phyloP scores from a whole-genome alignment of 2,329 filamentous ascomycete species.

The Monosporascus cannonballus region DNA sequence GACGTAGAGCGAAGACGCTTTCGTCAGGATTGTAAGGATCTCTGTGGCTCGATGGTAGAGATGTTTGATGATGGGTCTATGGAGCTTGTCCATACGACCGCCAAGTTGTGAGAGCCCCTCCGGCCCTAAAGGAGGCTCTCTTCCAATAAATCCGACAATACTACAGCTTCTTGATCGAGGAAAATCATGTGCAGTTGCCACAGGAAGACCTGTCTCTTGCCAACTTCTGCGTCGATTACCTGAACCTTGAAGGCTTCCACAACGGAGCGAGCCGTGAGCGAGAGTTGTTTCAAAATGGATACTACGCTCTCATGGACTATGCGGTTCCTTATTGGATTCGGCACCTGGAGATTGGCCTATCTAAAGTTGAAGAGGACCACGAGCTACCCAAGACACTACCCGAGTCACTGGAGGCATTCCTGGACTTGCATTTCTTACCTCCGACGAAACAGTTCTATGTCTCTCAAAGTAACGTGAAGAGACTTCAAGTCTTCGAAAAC shows the following conservation, averaged over 20 bases:
- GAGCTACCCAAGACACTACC: not conserved
- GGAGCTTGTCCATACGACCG: constrained; percentile 31
- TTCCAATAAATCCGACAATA: not conserved
- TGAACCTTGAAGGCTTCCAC: constrained; percentile 6
- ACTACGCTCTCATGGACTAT: constrained; percentile 7
- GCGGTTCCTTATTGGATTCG: constrained; percentile 4
- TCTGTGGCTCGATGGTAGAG: constrained; percentile 28
- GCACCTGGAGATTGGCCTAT: constrained; percentile 1
- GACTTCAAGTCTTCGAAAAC: not conserved
- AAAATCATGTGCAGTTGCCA: constrained; percentile 3
- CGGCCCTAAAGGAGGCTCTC: constrained; percentile 10
- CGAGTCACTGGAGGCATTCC: constrained; percentile 1
- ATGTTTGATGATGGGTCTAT: constrained; percentile 20
- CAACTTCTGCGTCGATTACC: constrained; percentile 6
- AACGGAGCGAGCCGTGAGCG: not conserved
- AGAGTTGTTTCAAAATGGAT: not conserved
- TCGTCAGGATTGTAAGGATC: constrained; percentile 22
- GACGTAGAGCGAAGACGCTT: constrained; percentile 11
- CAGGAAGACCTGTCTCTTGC: constrained; percentile 15
- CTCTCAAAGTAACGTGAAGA: not conserved
- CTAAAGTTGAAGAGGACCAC: not conserved
- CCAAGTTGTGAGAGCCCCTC: constrained; percentile 12
- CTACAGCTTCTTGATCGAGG: constrained; percentile 1
- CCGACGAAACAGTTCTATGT: not conserved
- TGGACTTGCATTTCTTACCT: constrained; percentile 1